phyloP scores from a whole-genome alignment of 169 alveolate genomes.

The Babesia caballi region DNA sequence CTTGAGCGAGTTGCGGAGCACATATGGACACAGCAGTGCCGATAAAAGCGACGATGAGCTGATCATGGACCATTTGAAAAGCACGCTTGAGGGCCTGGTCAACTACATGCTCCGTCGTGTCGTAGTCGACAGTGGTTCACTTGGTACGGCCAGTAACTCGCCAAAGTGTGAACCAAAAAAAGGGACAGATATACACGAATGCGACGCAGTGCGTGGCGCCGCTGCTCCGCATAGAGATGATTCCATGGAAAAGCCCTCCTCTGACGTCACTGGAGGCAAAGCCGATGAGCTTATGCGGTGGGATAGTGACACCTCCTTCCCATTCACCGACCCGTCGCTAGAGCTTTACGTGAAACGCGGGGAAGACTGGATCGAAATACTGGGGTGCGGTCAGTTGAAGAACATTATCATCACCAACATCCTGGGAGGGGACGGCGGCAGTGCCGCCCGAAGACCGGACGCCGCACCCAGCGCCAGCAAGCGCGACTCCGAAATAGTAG shows the following conservation, averaged over 20 bases:
- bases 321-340: slow-evolving; percentile 89
- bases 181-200: neutral
- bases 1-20: slow-evolving; percentile 34
- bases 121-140: neutral
- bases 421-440: slow-evolving; percentile 2
- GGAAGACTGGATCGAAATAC: slow-evolving; percentile 84
- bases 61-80: slow-evolving; percentile 57
- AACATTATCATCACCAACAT: slow-evolving; percentile 77
- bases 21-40: neutral
- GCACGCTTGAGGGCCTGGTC: slow-evolving; percentile 80
- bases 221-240: neutral
- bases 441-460: too few relatives aligned
- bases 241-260: neutral
- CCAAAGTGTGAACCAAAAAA: too few relatives aligned
- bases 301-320: slow-evolving; percentile 85
- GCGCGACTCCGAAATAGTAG: slow-evolving; percentile 4
- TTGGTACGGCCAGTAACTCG: neutral
- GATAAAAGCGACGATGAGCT: neutral
- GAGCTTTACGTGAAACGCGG: slow-evolving; percentile 82
- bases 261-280: neutral
- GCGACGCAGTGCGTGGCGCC: too few relatives aligned
- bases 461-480: neutral
- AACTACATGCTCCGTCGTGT: slow-evolving; percentile 63
- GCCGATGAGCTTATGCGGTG: slow-evolving; percentile 68
- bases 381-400: slow-evolving; percentile 90